Percentiles rank a stretch among this genome's conserved stretches.
phyloP scores from a whole-genome alignment of 1,284 basidiomycete species.

The Xerocomus cyaneibrunnescens region DNA sequence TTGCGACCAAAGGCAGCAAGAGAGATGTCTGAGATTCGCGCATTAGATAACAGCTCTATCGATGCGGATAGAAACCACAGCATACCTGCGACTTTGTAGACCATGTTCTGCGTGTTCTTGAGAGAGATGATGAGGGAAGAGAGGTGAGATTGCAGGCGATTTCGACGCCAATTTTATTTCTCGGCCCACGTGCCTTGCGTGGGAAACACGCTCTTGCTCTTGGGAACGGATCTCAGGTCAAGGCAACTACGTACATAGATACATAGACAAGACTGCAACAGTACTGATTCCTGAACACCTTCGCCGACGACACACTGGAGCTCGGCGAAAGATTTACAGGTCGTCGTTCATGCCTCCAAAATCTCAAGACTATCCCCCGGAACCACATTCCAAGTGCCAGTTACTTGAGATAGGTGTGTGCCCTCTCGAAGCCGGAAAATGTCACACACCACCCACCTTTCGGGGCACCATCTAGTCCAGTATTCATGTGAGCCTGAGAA shows the following conservation, averaged over 20 bases:
- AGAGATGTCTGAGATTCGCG: constrained; percentile 71
- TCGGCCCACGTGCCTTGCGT: constrained; percentile 32
- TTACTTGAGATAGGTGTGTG: constrained; percentile 57
- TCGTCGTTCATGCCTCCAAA: constrained; percentile 10
- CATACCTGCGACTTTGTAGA: constrained; percentile 82
- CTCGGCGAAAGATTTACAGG: not conserved
- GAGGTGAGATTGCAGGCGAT: constrained; percentile 35
- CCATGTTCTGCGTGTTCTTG: constrained; percentile 52
- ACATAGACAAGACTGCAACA: no score
- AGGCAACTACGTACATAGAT: no score
- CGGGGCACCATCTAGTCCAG: constrained; percentile 39
- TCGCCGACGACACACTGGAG: not conserved
- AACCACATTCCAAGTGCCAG: constrained; percentile 41
- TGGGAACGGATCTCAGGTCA: constrained; percentile 11
- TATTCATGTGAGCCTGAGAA: constrained; percentile 54
- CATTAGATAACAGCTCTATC: constrained; percentile 6
- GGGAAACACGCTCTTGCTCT: constrained; percentile 21
- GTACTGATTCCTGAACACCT: not conserved
- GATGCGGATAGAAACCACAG: not conserved
- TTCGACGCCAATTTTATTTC: constrained; percentile 38
- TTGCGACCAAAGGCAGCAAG: constrained; percentile 97
- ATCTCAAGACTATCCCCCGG: not conserved
- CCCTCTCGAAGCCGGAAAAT: not conserved
- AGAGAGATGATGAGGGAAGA: constrained; percentile 33
- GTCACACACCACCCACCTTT: constrained; percentile 11